Base-by-base conservation (phyloP, 2,329 filamentous ascomycete genomes). In the Verticillium tricorpus region DNA sequence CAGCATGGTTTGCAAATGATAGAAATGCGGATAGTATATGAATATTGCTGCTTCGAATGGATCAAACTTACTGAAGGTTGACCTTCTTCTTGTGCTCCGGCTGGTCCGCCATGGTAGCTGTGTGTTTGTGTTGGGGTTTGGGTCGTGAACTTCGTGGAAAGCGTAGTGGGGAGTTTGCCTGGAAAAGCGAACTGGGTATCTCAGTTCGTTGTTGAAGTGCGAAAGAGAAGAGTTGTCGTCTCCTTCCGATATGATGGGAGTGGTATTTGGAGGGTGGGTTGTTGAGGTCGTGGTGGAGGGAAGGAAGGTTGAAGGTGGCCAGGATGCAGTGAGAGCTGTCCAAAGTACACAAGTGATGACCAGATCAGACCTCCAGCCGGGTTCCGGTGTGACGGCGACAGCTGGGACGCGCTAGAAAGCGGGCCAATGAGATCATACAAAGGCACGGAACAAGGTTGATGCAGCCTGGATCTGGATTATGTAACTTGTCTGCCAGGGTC, bases 61-160 rank as follows among this genome's bases (percentile, higher is more conserved):
- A 14, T 9, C 56, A 52, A 56, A 56, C 90, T 75, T 85, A 94
- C 91, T 86, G 85, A 78, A 94, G 77, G 78, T 94, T 91, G 77
- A 89, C 89, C 88, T 92, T 93, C 81, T 89, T 89, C 86, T 92
- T 93, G 71, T 87, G 82, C 64, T 91, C 84, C 65, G 87, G 85
- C 74, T 90, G 86, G 68, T 86, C 77, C 77, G 89, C 87, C 90
- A 93, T 93, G 68, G 78, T 90, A 85, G 69, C 69, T 65, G 64
- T 57, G 65, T 63, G 63, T 28, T 59, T 50, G 58, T 60, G 50
- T 55, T 52, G 60, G 37, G 31, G 34, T 57, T 57, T 56, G 57
- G 45, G 58, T 28, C 31, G 54, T 34, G 5, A 32, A 11, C 31
- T 31, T 34, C 31, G 54, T 56, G 14, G 22, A 56, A 25, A 56